phyloP scores from a whole-genome alignment of 2,329 filamentous ascomycete genomes.

The Colletotrichum orbiculare region DNA sequence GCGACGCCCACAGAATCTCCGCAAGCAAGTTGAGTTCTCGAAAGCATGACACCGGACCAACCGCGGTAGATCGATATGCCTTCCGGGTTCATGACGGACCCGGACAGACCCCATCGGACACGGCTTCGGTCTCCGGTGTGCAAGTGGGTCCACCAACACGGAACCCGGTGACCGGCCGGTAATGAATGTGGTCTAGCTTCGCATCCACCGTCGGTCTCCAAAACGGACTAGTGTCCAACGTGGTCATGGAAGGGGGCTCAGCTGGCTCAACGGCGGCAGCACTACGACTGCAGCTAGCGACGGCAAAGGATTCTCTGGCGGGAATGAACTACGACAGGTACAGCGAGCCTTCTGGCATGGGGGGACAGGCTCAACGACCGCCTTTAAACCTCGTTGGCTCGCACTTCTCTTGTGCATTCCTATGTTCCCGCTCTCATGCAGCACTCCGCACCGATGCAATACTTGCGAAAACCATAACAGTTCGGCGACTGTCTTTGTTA shows the following conservation, averaged over 20 bases:
- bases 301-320: slow-evolving; percentile 2
- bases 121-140: slow-evolving; percentile 31
- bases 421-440: slow-evolving; percentile 28
- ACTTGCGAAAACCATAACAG: background rate
- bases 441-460: slow-evolving; percentile 11
- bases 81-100: too few species aligned
- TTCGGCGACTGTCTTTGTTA: slow-evolving; percentile 1
- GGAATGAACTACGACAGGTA: slow-evolving; percentile 6
- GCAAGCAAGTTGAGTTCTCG: background rate
- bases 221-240: slow-evolving; percentile 24
- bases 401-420: slow-evolving; percentile 10
- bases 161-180: slow-evolving; percentile 23
- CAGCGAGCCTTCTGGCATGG: slow-evolving; percentile 18
- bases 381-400: slow-evolving; percentile 28
- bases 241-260: slow-evolving; percentile 10
- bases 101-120: background rate
- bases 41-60: too few species aligned
- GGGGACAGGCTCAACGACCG: slow-evolving; percentile 24
- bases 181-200: slow-evolving; percentile 20
- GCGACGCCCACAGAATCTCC: background rate
- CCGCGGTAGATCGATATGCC: too few species aligned
- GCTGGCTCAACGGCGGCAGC: slow-evolving; percentile 22
- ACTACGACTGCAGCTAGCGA: slow-evolving; percentile 1
- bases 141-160: slow-evolving; percentile 2
- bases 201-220: slow-evolving; percentile 20